phyloP scores from a whole-genome alignment of 2,329 filamentous ascomycete species.

The Aspergillus oerlinghausenensis region DNA sequence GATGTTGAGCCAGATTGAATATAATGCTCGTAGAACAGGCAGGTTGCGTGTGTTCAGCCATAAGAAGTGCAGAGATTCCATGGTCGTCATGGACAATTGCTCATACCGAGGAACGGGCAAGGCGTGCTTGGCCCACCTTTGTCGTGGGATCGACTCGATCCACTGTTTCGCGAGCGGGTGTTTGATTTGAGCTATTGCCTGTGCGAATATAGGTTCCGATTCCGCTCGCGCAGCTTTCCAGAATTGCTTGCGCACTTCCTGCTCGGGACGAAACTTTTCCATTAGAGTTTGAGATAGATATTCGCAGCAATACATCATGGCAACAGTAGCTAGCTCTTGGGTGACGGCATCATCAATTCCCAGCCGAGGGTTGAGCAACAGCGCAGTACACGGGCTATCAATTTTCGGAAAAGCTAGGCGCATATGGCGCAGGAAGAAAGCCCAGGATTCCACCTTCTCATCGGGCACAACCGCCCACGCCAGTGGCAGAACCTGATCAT shows the following conservation, averaged over 20 bases:
- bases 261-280: neutral
- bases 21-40: neutral
- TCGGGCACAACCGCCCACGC: neutral
- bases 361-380: neutral
- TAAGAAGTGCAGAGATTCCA: neutral
- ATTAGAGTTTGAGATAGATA: neutral
- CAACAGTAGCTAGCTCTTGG: neutral
- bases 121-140: neutral
- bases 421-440: neutral
- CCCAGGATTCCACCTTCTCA: neutral
- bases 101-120: neutral
- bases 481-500: neutral
- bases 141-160: neutral
- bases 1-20: neutral
- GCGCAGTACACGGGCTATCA: neutral
- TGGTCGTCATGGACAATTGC: neutral
- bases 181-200: neutral
- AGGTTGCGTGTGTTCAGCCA: neutral
- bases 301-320: neutral
- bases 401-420: neutral
- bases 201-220: neutral
- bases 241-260: neutral
- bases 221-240: neutral
- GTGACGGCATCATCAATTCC: neutral
- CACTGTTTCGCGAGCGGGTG: neutral